Base-by-base conservation (phyloP, 2,329 filamentous ascomycete species). In the Epichloe scottii region DNA sequence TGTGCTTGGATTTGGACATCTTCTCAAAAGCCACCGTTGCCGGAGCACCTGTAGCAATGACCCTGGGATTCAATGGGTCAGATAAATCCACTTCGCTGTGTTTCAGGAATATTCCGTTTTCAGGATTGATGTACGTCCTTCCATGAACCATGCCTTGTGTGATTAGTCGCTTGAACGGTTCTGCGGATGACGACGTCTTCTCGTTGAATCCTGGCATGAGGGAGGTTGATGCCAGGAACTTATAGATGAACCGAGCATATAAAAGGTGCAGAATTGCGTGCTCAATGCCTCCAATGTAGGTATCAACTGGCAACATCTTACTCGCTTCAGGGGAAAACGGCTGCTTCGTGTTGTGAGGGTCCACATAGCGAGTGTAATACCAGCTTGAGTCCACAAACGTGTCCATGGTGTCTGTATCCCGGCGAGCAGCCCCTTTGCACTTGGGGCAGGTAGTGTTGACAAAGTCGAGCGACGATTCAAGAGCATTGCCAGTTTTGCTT, bases 311-410 rank as follows among this genome's bases (percentile, higher is more conserved):
- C 43, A 93, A 75, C 15, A 71, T 61, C 54, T 76, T 71, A 12
- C 79, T 78, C 11, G 74, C 74, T 17, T 73, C 68, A n/a, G 80
- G 68, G 1, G 79, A 81, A 56, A 94, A 82, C 0, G 81, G 81
- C 14, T 71, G 64, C 2, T 75, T 61, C 14, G 71, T 57, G 57
- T 93, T 90, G 17, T 81, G 71, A 1, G 85, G 72, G 59, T 94
- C 87, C 30, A 83, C 68, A 59, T 89, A 95, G 12, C 88, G 79
- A 68, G 90, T 81, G 61, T 84, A 95, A 66, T 95, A 95, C 89
- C 89, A 95, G 50, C 89, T 94, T 2, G 89, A 95, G 68, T 95
- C 89, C 54, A 95, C 89, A 68, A 95, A 95, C 0, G 89, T 95
- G 65, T 95, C 89, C 89, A 95, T 95, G 3, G 89, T 95, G 64